Conservation (phyloP, 2,329 filamentous ascomycete genomes). For the Fusarium sp. region DNA sequence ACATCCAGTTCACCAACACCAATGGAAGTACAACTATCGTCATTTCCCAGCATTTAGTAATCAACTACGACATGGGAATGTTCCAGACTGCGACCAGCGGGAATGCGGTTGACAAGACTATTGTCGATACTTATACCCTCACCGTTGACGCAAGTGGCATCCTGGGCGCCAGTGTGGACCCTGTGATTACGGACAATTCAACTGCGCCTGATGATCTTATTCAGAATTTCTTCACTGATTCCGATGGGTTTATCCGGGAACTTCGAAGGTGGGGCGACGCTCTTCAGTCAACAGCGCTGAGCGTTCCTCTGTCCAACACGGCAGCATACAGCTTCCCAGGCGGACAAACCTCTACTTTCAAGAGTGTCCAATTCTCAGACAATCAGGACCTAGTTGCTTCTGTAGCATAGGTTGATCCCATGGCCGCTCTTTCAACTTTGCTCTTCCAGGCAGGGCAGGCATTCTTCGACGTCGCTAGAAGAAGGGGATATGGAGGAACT, state of each 20-base stretch:
- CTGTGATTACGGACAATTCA: background rate
- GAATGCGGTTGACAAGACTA: background rate
- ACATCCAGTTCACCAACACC: background rate
- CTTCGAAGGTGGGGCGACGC: accelerated
- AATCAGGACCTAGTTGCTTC: background rate
- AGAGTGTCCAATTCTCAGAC: background rate
- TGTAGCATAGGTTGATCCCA: background rate
- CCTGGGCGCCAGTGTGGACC: accelerated
- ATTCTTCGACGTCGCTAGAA: accelerated
- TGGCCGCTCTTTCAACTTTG: background rate
- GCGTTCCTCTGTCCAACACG: background rate
- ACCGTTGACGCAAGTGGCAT: background rate
- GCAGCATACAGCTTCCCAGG: background rate
- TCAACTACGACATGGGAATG: background rate
- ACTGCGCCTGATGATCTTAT: accelerated
- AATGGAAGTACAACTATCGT: background rate
- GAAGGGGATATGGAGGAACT: background rate
- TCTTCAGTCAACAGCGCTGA: background rate
- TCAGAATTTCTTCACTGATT: background rate
- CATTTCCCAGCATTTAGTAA: background rate
- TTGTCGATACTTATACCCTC: background rate
- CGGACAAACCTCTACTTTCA: background rate
- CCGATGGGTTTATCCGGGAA: accelerated
- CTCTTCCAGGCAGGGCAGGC: accelerated
- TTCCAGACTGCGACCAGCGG: accelerated